A percentile compares a stretch with the other conserved stretches of the same genome.
phyloP scores from a whole-genome alignment of 2,329 filamentous ascomycete genomes.

The Xylariaceae sp. region DNA sequence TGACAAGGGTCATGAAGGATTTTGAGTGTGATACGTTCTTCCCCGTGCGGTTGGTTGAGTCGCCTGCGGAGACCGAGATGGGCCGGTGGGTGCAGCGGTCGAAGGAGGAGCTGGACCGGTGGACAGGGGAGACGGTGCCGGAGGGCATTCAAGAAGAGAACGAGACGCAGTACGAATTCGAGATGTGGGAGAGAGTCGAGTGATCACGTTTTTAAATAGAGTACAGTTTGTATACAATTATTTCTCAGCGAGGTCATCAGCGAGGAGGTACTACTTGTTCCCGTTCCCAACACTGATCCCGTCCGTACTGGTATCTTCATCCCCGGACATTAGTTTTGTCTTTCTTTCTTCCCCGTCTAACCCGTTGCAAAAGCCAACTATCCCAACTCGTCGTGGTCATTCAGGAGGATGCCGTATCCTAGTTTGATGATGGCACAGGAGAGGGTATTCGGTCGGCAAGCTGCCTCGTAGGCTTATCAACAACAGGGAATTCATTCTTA shows the following conservation, averaged over 20 bases:
- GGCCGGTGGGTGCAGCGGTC: conserved; percentile 48
- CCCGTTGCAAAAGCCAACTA: conserved; percentile 10
- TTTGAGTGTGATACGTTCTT: conserved; percentile 77
- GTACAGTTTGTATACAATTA: conserved; percentile 16
- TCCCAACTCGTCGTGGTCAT: not conserved
- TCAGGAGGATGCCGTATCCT: not conserved
- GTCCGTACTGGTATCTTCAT: not conserved
- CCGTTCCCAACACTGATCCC: conserved; percentile 2
- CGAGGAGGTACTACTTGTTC: not conserved
- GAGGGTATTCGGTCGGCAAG: conserved; percentile 32
- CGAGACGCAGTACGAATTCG: conserved; percentile 62
- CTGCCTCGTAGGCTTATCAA: conserved; percentile 40
- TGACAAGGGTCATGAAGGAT: conserved; percentile 63
- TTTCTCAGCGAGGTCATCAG: not conserved
- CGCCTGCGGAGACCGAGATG: conserved; percentile 22
- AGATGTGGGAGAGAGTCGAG: conserved; percentile 62
- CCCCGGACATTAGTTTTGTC: not conserved
- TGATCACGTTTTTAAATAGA: conserved; percentile 8
- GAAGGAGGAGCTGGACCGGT: conserved; percentile 52
- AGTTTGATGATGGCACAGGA: not conserved
- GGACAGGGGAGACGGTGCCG: conserved; percentile 60
- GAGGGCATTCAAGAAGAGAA: conserved; percentile 57
- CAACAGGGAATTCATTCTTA: conserved; percentile 34
- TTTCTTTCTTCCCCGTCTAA: not conserved
- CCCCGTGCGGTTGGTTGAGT: conserved; percentile 49